Percentiles rank a stretch among this genome's conserved stretches.
These are phyloP conservation scores for Aurifilum marmelostoma DNA, from an alignment of 2,329 filamentous ascomycete species.

Conservation along the genomic window DNA sequence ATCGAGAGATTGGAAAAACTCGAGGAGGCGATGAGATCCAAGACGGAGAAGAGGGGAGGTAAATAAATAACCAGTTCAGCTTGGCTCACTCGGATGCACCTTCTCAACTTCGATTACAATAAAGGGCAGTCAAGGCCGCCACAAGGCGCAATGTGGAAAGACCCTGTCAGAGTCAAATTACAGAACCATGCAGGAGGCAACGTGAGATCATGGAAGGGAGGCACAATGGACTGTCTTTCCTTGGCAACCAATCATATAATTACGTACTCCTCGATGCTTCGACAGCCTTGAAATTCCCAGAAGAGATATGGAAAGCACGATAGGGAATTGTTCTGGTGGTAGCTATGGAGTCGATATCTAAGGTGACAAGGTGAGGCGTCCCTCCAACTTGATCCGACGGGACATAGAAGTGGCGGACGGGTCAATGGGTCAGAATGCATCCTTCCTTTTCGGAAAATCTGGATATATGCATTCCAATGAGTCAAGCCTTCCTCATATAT, in stretches of 20 bases:
- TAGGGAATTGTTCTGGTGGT: background rate
- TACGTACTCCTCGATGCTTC: background rate
- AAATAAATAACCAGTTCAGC: background rate
- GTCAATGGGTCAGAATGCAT: no score
- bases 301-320: background rate
- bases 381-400: background rate
- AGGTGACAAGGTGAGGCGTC: background rate
- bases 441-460: no score
- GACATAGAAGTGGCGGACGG: no score
- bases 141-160: background rate
- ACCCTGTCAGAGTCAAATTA: background rate
- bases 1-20: background rate
- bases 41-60: background rate
- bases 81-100: background rate
- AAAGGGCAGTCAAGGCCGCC: background rate
- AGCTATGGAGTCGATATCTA: background rate
- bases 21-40: background rate
- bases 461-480: no score
- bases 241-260: background rate
- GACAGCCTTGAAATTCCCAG: background rate
- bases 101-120: background rate
- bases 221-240: background rate
- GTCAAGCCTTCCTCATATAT: no score
- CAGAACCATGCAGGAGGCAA: background rate
- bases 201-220: background rate